These are phyloP conservation scores for Huiozyma sinensis DNA, from an alignment of 805 yeast species.

Conservation along the genomic window DNA sequence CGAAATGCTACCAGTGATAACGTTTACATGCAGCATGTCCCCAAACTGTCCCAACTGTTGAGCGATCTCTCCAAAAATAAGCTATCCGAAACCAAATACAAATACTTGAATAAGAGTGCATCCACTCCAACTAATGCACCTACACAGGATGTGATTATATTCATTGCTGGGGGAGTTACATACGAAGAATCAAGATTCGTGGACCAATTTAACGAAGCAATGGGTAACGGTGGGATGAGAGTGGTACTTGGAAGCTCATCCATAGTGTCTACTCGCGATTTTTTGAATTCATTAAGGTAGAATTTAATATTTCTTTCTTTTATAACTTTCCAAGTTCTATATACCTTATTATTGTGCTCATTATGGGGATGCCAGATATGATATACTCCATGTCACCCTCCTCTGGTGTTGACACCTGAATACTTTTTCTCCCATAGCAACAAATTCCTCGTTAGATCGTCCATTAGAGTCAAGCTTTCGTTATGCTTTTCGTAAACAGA, in stretches of 20 bases:
- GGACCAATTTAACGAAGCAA: constrained; percentile 51
- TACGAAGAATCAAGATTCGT: constrained; percentile 85
- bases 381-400: neutral
- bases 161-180: constrained; percentile 80
- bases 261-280: constrained; percentile 37
- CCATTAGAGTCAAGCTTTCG: constrained; percentile 57
- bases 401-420: constrained; percentile 9
- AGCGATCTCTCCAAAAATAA: constrained; percentile 29
- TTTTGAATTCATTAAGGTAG: constrained; percentile 23
- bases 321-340: neutral
- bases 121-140: constrained; percentile 5
- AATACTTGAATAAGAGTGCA: constrained; percentile 10
- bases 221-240: constrained; percentile 40
- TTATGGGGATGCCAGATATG: neutral
- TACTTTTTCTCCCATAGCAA: constrained; percentile 72
- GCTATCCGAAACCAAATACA: constrained; percentile 30
- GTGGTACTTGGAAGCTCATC: constrained; percentile 74
- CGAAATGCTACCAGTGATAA: constrained; percentile 38
- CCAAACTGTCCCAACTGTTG: constrained; percentile 40
- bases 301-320: neutral
- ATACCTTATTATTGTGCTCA: neutral
- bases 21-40: constrained; percentile 85
- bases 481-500: constrained; percentile 40
- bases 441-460: constrained; percentile 58
- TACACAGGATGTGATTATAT: constrained; percentile 59